phyloP scores from a whole-genome alignment of 495 filamentous ascomycete species.

The Lepraria neglecta region DNA sequence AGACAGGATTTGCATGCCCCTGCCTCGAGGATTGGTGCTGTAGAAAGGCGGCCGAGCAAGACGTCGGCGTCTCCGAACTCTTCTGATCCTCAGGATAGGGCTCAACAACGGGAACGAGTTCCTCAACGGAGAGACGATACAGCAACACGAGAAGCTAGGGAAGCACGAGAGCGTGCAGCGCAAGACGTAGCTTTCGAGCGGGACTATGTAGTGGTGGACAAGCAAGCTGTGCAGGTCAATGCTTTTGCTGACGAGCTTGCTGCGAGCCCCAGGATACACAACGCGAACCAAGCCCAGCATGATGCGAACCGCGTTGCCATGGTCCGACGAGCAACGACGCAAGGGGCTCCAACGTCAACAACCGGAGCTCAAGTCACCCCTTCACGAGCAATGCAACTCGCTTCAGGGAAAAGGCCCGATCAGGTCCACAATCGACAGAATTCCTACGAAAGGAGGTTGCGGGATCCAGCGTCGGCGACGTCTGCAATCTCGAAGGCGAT shows the following conservation, averaged over 20 bases:
- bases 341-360: slow-evolving; percentile 51
- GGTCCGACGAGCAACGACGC: slow-evolving; percentile 63
- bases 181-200: slow-evolving; percentile 85
- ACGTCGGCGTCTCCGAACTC: slow-evolving; percentile 43
- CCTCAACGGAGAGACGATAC: slow-evolving; percentile 16
- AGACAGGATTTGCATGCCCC: slow-evolving; percentile 46
- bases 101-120: slow-evolving; percentile 20
- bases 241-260: slow-evolving; percentile 93
- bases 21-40: slow-evolving; percentile 29
- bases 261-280: slow-evolving; percentile 58
- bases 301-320: slow-evolving; percentile 43
- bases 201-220: slow-evolving; percentile 94
- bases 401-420: slow-evolving; percentile 56
- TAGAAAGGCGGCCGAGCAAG: slow-evolving; percentile 48
- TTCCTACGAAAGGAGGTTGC: slow-evolving; percentile 74
- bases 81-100: slow-evolving; percentile 41
- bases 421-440: slow-evolving; percentile 56
- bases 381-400: slow-evolving; percentile 62
- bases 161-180: slow-evolving; percentile 67
- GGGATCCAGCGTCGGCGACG: slow-evolving; percentile 71
- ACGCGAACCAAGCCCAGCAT: slow-evolving; percentile 33
- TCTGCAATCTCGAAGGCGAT: slow-evolving; percentile 92
- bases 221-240: slow-evolving; percentile 89
- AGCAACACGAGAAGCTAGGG: slow-evolving; percentile 37
- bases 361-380: slow-evolving; percentile 54